Evolutionary conservation across 2,329 filamentous ascomycete species (phyloP), one percentile per base, ranked within the genome.

Genomic region (Anthostomella pinea): DNA sequence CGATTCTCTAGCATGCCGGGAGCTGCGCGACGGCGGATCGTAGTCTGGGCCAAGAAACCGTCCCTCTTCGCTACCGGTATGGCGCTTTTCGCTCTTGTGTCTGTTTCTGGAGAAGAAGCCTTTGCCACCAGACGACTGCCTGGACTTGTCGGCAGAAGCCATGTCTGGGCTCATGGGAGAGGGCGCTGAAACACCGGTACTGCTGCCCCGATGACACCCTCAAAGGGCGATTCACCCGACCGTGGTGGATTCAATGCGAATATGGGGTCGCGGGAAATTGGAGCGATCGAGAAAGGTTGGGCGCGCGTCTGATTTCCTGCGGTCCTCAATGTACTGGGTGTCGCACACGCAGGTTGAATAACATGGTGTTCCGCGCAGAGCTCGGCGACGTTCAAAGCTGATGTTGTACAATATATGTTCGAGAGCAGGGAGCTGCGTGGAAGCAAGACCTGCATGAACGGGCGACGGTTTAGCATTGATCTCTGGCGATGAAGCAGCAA

Each of bases 21-120:
- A 90, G 41, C 77, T 79, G 57, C 82, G 79, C 55, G 83, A 87
- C 49, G 77, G 67, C 34, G 78, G 73, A 51, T 84, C 80, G 54
- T 77, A 72, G 51, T 84, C 74, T 49, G 70, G 71, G 36, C 73
- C 70, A 51, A 73, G 57, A 49, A 75, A 72, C 49, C 72, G 71
- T 51, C 72, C 69, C 56, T 82, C 78, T 52, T 77, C 72, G 61
- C 79, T 77, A 45, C 67, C 63, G n/a, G 71, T 65, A 54, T 73
- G 72, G 60, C 81, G 77, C 61, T 81, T 81, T 55, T 78, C 77
- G 53, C 75, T 73, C 65, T 82, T 87, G 65, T 94, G 85, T 69
- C 88, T 93, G 67, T 83, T 85, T 59, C 89, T 80, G 56, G 87
- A 89, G 70, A 96, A 96, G 72, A 96, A 88, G 60, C 80, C 77